Base-by-base conservation (phyloP, 805 yeast genomes). In the Candida germanica region DNA sequence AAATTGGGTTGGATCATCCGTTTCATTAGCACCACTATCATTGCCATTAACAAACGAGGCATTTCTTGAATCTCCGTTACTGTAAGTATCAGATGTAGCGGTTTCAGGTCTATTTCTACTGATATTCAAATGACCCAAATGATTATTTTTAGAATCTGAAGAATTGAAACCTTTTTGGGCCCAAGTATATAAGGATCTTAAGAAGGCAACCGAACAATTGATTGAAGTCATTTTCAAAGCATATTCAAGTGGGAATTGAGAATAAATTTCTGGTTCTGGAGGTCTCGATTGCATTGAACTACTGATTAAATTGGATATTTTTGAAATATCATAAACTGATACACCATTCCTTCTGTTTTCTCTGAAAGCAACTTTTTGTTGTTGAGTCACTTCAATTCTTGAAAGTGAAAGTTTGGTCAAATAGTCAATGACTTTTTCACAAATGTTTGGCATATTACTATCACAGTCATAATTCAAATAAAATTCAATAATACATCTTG, bases 381-480 rank as follows among this genome's bases (percentile, higher is more conserved):
- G 66, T 15, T 79, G 73, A 0, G 95, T 76, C 13, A 83, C 79
- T 5, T 80, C 87, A 4, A 84, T 82, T 40, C 87, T 73, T 0
- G 82, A 70, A 24, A 86, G 64, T 0, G 96, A 81, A 41, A 72
- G 70, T 56, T 67, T 81, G 51, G 87, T 83, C 46, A 93, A 69
- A 47, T 83, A 81, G 46, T 87, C 89, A 35, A 88, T 77, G 28
- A 88, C 69, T 33, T 79, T 71, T 60, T 93, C 98, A 60, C 89
- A 87, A 33, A 89, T 70, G 56, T 93, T 93, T 25, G 93, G 84
- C 71, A 81, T 75, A 2, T 75, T 62, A 21, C 79, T 66, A 56
- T 88, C 96, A 67, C 99, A 93, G 59, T 93, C 99, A 58, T 93
- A 94, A 60, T 93, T 93, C 51, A 93, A 72, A 55, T 91, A 93